phyloP scores from a whole-genome alignment of 2,329 filamentous ascomycete species.

The Hirsutella thompsonii region DNA sequence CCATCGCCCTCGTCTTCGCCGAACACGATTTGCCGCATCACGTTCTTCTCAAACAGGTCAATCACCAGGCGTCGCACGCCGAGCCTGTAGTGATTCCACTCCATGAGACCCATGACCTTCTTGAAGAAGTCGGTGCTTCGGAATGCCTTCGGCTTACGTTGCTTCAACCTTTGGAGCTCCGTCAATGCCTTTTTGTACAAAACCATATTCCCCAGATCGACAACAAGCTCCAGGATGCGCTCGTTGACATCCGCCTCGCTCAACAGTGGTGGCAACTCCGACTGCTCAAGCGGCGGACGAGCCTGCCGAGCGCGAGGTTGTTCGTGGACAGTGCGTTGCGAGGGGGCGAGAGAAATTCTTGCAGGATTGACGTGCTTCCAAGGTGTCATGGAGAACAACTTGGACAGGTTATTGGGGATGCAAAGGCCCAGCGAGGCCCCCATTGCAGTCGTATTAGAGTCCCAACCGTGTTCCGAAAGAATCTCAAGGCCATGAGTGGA shows the following conservation, averaged over 20 bases:
- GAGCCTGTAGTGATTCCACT: conserved; percentile 80
- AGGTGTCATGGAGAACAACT: conserved; percentile 58
- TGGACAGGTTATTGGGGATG: conserved; percentile 65
- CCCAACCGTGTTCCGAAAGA: conserved; percentile 81
- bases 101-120: conserved; percentile 72
- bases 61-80: conserved; percentile 81
- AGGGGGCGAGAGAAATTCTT: conserved; percentile 31
- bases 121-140: conserved; percentile 66
- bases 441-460: conserved; percentile 72
- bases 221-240: conserved; percentile 72
- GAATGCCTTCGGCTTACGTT: conserved; percentile 63
- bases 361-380: conserved; percentile 42
- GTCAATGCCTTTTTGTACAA: conserved; percentile 75
- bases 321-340: conserved; percentile 38
- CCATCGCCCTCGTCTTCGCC: conserved; percentile 58
- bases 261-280: conserved; percentile 29
- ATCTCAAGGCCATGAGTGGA: conserved; percentile 90
- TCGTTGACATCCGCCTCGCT: conserved; percentile 55
- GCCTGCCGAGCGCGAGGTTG: conserved; percentile 28
- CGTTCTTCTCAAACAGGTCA: conserved; percentile 85
- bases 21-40: conserved; percentile 74
- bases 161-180: conserved; percentile 70
- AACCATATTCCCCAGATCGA: conserved; percentile 86
- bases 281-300: conserved; percentile 29
- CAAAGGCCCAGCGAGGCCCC: conserved; percentile 81